A percentile compares a stretch with the other conserved stretches of the same genome.
These are phyloP conservation scores for Ceratocystis eucalypticola DNA, from an alignment of 2,329 filamentous ascomycete genomes.

Conservation along the genomic window DNA sequence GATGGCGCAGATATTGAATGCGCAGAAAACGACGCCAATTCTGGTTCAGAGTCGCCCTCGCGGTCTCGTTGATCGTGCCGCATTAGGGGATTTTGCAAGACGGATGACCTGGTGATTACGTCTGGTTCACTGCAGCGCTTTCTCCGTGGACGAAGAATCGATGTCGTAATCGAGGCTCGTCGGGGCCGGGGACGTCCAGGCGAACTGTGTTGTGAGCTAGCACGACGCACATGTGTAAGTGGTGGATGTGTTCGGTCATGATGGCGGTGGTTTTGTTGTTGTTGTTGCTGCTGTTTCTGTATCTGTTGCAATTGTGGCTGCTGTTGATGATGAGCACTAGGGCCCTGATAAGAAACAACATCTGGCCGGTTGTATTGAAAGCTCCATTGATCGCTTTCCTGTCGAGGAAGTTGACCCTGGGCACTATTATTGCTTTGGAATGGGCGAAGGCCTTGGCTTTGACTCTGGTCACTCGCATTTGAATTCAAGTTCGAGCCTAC, in stretches of 20 bases:
- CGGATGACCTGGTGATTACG: neutral
- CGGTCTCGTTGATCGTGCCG: neutral
- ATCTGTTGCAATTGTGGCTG: no score
- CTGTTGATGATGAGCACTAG: neutral
- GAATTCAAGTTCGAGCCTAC: neutral
- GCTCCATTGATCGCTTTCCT: neutral
- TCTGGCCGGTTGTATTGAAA: neutral
- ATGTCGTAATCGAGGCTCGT: conserved; percentile 12
- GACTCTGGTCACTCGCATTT: neutral
- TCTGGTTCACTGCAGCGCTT: conserved; percentile 13
- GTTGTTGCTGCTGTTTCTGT: neutral
- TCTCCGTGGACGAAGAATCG: conserved; percentile 10
- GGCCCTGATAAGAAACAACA: neutral
- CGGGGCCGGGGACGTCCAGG: conserved; percentile 4
- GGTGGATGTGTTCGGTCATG: neutral
- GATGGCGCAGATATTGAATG: conserved; percentile 1
- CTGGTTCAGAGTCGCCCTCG: neutral
- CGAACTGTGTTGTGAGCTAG: conserved; percentile 4
- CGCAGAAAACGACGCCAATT: neutral
- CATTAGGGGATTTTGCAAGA: neutral
- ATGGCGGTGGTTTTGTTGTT: neutral
- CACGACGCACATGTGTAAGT: neutral
- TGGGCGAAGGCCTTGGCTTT: neutral
- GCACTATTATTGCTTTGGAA: neutral
- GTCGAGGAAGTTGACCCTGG: neutral